A percentile compares a stretch with the other conserved stretches of the same genome.
These are phyloP conservation scores for Colletotrichum incanum DNA, from an alignment of 2,329 filamentous ascomycete genomes.

Conservation along the genomic window DNA sequence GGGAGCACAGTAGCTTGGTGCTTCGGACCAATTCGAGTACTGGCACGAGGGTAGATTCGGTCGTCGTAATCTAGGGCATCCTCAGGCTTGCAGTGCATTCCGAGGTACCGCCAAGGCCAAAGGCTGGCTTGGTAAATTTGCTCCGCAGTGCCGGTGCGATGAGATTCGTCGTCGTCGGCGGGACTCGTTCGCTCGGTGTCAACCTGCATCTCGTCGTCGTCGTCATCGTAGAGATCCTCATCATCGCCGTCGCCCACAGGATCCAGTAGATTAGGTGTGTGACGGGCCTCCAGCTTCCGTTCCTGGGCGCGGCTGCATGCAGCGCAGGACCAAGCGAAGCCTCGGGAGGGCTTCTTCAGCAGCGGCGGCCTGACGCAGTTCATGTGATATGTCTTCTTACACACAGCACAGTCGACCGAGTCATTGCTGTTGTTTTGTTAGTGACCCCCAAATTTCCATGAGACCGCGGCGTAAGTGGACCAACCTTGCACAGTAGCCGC, in stretches of 20 bases:
- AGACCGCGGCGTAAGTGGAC: constrained; percentile 47
- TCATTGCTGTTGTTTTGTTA: constrained; percentile 74
- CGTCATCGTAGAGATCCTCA: constrained; percentile 76
- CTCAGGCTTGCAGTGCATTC: constrained; percentile 94
- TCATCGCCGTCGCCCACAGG: constrained; percentile 77
- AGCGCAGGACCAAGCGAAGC: constrained; percentile 98
- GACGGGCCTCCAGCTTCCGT: constrained; percentile 89
- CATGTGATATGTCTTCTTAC: constrained; percentile 97
- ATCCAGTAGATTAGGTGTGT: constrained; percentile 84
- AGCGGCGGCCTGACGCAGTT: constrained; percentile 94
- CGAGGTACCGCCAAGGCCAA: constrained; percentile 96
- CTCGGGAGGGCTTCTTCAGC: constrained; percentile 95
- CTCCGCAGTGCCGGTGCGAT: constrained; percentile 79
- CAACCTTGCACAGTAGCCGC: constrained; percentile 91
- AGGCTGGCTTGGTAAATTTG: constrained; percentile 94
- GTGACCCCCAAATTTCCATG: constrained; percentile 30
- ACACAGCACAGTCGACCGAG: constrained; percentile 97
- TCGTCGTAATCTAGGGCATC: constrained; percentile 98
- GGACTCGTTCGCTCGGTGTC: constrained; percentile 77
- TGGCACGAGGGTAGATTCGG: constrained; percentile 95
- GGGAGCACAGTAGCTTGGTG: constrained; percentile 89
- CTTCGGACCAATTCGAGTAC: constrained; percentile 90
- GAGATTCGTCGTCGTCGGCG: constrained; percentile 68
- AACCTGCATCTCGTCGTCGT: constrained; percentile 76
- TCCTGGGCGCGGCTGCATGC: constrained; percentile 97